A percentile compares a stretch with the other conserved stretches of the same genome.
Evolutionary conservation across 805 yeast genomes (phyloP).

Genomic region (Kuraishia hungarica): DNA sequence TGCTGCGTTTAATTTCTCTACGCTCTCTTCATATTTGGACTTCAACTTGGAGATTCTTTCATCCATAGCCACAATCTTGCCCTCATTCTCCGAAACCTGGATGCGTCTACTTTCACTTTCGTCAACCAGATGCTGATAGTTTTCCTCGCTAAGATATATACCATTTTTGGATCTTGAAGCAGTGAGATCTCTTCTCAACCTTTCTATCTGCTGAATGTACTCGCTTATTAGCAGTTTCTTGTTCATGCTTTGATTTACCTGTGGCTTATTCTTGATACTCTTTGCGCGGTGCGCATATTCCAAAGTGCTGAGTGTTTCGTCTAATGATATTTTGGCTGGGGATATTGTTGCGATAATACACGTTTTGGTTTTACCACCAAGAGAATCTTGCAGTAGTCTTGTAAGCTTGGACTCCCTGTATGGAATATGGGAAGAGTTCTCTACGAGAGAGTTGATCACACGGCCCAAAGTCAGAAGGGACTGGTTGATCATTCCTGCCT

Average conservation of each 20-base stretch:
- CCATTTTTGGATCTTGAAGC: constrained; percentile 64
- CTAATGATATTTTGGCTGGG: constrained; percentile 69
- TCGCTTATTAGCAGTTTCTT: constrained; percentile 48
- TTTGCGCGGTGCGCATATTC: constrained; percentile 87
- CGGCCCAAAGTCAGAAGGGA: constrained; percentile 82
- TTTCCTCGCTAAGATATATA: constrained; percentile 47
- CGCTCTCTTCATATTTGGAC: constrained; percentile 25
- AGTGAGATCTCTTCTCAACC: constrained; percentile 48
- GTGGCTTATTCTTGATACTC: constrained; percentile 65
- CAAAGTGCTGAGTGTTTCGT: constrained; percentile 77
- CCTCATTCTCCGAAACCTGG: constrained; percentile 40
- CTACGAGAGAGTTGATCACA: constrained; percentile 66
- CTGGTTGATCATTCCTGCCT: constrained; percentile 86
- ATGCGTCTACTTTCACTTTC: constrained; percentile 42
- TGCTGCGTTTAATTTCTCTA: constrained; percentile 2
- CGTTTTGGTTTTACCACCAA: constrained; percentile 86
- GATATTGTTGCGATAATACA: constrained; percentile 82
- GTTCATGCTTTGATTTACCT: constrained; percentile 53
- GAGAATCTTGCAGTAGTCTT: constrained; percentile 66
- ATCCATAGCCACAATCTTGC: constrained; percentile 37
- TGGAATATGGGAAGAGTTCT: constrained; percentile 62
- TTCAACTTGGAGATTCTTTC: constrained; percentile 34
- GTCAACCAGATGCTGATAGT: constrained; percentile 30
- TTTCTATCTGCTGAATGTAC: constrained; percentile 44
- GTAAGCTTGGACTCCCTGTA: constrained; percentile 82